Conservation (phyloP, 371 early-diverging fungal genomes). For the Mucor velutinosus region DNA sequence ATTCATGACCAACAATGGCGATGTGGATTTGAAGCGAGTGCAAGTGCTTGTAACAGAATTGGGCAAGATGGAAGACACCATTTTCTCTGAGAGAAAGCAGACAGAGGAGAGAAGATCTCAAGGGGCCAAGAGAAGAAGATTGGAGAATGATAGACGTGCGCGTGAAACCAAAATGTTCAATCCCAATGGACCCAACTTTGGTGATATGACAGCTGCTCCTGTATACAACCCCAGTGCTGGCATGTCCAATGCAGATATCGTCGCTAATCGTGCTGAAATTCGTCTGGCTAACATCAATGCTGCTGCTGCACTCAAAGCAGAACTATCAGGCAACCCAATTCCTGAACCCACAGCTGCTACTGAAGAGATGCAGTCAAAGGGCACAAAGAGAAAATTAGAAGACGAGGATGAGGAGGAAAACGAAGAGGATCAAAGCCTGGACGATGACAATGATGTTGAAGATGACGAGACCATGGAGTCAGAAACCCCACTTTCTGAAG, state of each 20-base stretch:
- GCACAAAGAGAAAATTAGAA: constrained; percentile 41
- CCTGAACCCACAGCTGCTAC: neutral
- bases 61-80: constrained; percentile 83
- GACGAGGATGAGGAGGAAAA: constrained; percentile 33
- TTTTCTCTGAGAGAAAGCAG: constrained; percentile 76
- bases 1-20: constrained; percentile 87
- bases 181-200: constrained; percentile 32
- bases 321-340: constrained; percentile 19
- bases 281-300: constrained; percentile 52
- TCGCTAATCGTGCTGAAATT: constrained; percentile 38
- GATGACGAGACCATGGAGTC: constrained; percentile 28
- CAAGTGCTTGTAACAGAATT: constrained; percentile 81
- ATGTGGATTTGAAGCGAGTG: constrained; percentile 77
- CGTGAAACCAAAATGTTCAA: constrained; percentile 35
- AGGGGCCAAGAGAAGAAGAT: constrained; percentile 45
- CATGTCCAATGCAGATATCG: constrained; percentile 45
- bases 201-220: constrained; percentile 44
- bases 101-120: constrained; percentile 46
- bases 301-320: constrained; percentile 52
- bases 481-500: neutral
- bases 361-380: constrained; percentile 24
- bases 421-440: constrained; percentile 28
- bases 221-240: constrained; percentile 33
- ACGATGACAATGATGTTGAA: constrained; percentile 32
- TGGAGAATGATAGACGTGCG: constrained; percentile 47